A percentile compares a stretch with the other conserved stretches of the same genome.
These are phyloP conservation scores for Leptosphaerulina australis DNA, from an alignment of 2,329 filamentous ascomycete genomes.

Conservation along the genomic window DNA sequence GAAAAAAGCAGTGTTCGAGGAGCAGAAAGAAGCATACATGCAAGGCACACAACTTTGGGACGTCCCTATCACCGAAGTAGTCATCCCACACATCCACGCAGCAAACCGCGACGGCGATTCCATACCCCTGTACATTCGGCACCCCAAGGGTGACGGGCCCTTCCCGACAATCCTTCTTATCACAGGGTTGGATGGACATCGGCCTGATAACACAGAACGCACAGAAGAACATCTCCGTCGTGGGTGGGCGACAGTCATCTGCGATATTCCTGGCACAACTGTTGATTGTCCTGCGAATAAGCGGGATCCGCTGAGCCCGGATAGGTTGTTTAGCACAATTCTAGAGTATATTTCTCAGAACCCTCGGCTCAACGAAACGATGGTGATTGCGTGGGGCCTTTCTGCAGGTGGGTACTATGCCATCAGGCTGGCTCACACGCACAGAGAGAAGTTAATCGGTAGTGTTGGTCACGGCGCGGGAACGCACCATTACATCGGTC, in stretches of 20 bases:
- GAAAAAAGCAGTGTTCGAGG: slow-evolving; percentile 67
- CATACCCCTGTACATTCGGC: slow-evolving; percentile 69
- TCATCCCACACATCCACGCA: slow-evolving; percentile 63
- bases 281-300: slow-evolving; percentile 58
- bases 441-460: slow-evolving; percentile 55
- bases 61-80: slow-evolving; percentile 65
- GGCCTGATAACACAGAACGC: slow-evolving; percentile 56
- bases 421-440: slow-evolving; percentile 63
- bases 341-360: slow-evolving; percentile 58
- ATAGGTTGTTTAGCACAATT: slow-evolving; percentile 59
- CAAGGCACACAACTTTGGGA: slow-evolving; percentile 55
- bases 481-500: slow-evolving; percentile 63
- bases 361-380: slow-evolving; percentile 53
- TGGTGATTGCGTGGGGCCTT: slow-evolving; percentile 61
- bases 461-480: slow-evolving; percentile 62
- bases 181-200: slow-evolving; percentile 63
- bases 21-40: slow-evolving; percentile 68
- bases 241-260: slow-evolving; percentile 57
- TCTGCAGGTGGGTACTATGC: slow-evolving; percentile 65
- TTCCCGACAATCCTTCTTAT: slow-evolving; percentile 61
- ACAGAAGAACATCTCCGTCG: slow-evolving; percentile 55
- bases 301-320: slow-evolving; percentile 56
- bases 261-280: slow-evolving; percentile 64
- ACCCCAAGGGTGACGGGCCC: slow-evolving; percentile 54
- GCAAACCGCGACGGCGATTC: slow-evolving; percentile 57